Conservation (phyloP, 2,329 filamentous ascomycete species). For the Aspergillus pseudoviridinutans region DNA sequence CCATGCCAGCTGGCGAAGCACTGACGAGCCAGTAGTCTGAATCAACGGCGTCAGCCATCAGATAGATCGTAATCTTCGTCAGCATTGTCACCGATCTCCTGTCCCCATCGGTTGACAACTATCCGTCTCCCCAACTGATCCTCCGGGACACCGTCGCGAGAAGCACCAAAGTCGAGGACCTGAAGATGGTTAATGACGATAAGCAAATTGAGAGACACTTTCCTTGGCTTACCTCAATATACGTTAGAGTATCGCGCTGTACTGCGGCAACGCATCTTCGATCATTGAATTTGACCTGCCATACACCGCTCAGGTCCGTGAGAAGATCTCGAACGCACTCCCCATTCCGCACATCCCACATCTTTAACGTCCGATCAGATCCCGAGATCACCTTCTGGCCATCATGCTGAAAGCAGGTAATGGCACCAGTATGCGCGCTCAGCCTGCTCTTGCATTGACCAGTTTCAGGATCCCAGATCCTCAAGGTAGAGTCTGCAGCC, state of each 20-base stretch:
- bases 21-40: conserved; percentile 9
- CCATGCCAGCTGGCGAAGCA: conserved; percentile 1
- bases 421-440: conserved; percentile 91
- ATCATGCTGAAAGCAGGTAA: conserved; percentile 98
- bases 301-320: conserved; percentile 92
- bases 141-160: conserved; percentile 76
- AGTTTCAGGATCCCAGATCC: conserved; percentile 94
- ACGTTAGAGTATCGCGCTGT: conserved; percentile 86
- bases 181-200: conserved; percentile 38
- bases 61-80: conserved; percentile 33
- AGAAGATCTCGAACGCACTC: conserved; percentile 90
- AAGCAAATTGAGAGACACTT: not conserved
- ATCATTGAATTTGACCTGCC: conserved; percentile 98
- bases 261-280: conserved; percentile 93
- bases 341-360: conserved; percentile 94
- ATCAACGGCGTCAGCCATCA: conserved; percentile 11
- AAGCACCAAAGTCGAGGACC: conserved; percentile 96
- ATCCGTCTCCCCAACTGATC: conserved; percentile 77
- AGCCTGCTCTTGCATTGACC: conserved; percentile 87
- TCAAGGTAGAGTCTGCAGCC: conserved; percentile 87
- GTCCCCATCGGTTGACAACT: conserved; percentile 42
- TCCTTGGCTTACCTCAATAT: conserved; percentile 73
- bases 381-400: conserved; percentile 94
- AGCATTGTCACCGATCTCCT: conserved; percentile 31
- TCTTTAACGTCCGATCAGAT: conserved; percentile 91